Evolutionary conservation across 768 basidiomycete genomes (phyloP).

Genomic region (Kwoniella sp.): DNA sequence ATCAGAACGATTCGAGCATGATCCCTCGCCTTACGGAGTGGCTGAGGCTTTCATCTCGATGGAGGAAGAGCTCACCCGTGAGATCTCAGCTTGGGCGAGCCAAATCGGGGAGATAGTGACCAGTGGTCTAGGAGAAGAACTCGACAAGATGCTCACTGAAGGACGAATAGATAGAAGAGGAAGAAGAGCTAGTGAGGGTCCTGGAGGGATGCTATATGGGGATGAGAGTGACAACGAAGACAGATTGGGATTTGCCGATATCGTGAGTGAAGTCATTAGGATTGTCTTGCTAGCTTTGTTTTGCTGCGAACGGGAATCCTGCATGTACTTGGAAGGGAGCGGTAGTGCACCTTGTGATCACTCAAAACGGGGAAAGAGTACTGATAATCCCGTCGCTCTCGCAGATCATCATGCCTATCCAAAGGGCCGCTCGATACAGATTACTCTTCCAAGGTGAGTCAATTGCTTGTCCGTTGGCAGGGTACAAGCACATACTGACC

Average conservation of each 20-base stretch:
- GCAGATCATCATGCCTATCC: slow-evolving; percentile 44
- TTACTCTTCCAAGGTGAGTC: slow-evolving; percentile 40
- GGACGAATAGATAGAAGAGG: neutral
- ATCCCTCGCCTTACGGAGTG: slow-evolving; percentile 42
- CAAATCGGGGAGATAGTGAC: slow-evolving; percentile 34
- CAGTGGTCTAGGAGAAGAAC: slow-evolving; percentile 26
- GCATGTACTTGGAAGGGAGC: too few relatives aligned
- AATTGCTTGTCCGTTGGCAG: neutral
- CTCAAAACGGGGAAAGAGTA: too few relatives aligned
- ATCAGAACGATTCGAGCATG: slow-evolving; percentile 42
- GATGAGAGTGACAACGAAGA: slow-evolving; percentile 5
- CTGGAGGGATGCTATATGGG: neutral
- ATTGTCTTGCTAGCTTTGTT: neutral
- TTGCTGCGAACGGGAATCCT: too few relatives aligned
- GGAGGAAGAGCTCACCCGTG: slow-evolving; percentile 30
- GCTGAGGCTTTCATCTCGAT: slow-evolving; percentile 38
- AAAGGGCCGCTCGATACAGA: slow-evolving; percentile 38
- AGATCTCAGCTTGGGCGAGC: slow-evolving; percentile 38
- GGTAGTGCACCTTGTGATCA: too few relatives aligned
- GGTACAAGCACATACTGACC: neutral
- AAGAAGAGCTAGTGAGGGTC: slow-evolving; percentile 10
- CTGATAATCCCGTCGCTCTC: slow-evolving; percentile 6
- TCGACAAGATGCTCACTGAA: slow-evolving; percentile 12
- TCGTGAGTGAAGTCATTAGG: slow-evolving; percentile 19
- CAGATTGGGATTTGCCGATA: slow-evolving; percentile 36